These are phyloP conservation scores for Penicillium odoratum DNA, from an alignment of 495 filamentous ascomycete genomes.

Conservation along the genomic window DNA sequence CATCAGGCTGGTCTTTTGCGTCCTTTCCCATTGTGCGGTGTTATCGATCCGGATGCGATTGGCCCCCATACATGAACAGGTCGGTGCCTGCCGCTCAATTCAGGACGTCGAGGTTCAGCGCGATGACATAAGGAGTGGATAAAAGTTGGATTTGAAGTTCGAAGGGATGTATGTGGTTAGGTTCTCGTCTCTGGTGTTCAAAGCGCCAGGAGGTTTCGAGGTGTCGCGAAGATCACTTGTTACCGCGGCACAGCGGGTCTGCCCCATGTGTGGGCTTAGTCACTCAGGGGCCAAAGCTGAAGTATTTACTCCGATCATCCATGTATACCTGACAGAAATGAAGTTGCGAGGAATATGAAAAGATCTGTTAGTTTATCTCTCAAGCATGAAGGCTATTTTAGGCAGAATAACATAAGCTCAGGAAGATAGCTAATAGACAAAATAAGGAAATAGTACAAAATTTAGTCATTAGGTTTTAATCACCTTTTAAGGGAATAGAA, in stretches of 20 bases:
- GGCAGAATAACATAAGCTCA: no score
- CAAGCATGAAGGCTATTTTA: no score
- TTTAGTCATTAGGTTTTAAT: no score
- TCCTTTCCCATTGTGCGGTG: conserved; percentile 37
- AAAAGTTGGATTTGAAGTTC: conserved; percentile 19
- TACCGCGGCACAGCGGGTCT: conserved; percentile 22
- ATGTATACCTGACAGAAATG: no score
- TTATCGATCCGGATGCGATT: conserved; percentile 25
- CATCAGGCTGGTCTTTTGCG: conserved; percentile 56
- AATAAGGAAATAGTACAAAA: no score
- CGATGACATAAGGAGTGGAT: conserved; percentile 28
- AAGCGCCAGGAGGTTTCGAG: conserved; percentile 6
- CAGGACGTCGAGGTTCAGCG: conserved; percentile 14
- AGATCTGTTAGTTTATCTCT: no score
- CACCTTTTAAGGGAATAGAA: no score
- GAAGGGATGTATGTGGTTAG: conserved; percentile 2
- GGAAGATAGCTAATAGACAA: no score
- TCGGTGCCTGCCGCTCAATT: conserved; percentile 24
- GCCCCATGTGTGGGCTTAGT: conserved; percentile 30
- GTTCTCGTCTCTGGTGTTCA: background rate
- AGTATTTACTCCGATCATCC: background rate
- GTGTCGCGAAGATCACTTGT: conserved; percentile 14
- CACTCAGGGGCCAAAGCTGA: conserved; percentile 4
- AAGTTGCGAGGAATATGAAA: no score
- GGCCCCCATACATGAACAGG: conserved; percentile 31